Percentiles rank a stretch among this genome's conserved stretches.
phyloP scores from a whole-genome alignment of 2,329 filamentous ascomycete species.

The Xylariaceae sp. region DNA sequence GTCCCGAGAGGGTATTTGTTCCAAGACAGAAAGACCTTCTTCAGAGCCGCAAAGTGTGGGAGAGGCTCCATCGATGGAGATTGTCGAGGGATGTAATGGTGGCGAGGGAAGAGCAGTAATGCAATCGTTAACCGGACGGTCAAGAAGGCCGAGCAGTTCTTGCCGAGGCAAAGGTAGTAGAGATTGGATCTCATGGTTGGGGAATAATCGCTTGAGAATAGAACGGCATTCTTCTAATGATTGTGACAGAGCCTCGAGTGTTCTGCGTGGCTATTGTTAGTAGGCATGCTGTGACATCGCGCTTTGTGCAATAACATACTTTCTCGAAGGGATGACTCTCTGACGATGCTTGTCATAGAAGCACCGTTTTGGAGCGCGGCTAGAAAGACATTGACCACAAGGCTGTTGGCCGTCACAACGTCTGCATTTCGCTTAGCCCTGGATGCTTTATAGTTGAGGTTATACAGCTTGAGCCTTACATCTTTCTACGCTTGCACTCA shows the following conservation, averaged over 20 bases:
- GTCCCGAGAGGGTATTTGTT: constrained; percentile 66
- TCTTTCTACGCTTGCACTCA: constrained; percentile 72
- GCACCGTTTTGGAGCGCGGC: constrained; percentile 74
- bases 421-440: constrained; percentile 34
- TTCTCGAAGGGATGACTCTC: constrained; percentile 72
- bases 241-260: constrained; percentile 62
- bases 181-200: constrained; percentile 51
- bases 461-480: constrained; percentile 40
- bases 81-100: constrained; percentile 49
- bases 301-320: constrained; percentile 52
- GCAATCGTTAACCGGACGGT: constrained; percentile 43
- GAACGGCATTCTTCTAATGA: constrained; percentile 64
- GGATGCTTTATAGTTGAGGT: constrained; percentile 4
- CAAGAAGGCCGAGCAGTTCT: constrained; percentile 57
- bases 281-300: background rate
- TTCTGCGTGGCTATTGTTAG: constrained; percentile 36
- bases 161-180: constrained; percentile 55
- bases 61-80: constrained; percentile 48
- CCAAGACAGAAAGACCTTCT: constrained; percentile 51
- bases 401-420: constrained; percentile 80
- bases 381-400: constrained; percentile 79
- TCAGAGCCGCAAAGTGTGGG: constrained; percentile 50
- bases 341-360: constrained; percentile 80
- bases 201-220: constrained; percentile 62
- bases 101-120: constrained; percentile 49